These are phyloP conservation scores for Alternaria triticina DNA, from an alignment of 2,329 filamentous ascomycete species.

Conservation along the genomic window DNA sequence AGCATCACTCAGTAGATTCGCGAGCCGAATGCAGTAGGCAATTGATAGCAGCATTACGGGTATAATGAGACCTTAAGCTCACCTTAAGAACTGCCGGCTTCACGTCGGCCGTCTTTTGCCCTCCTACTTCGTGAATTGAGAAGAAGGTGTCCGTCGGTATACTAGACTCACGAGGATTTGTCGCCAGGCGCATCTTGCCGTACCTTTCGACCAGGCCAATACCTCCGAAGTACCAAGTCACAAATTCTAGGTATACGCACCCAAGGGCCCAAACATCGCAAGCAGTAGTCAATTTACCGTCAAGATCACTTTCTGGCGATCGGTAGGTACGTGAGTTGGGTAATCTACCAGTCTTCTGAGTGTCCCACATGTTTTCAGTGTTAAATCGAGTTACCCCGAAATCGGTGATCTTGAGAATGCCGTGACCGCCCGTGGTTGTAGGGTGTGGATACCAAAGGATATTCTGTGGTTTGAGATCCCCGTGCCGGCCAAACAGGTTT, in stretches of 20 bases:
- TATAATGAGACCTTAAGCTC: neutral
- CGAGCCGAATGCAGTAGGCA: too few species aligned
- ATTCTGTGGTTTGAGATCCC: slow-evolving; percentile 49
- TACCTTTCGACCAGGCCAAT: neutral
- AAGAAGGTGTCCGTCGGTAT: slow-evolving; percentile 2
- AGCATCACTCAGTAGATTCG: too few species aligned
- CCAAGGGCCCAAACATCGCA: slow-evolving; percentile 47
- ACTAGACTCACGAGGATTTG: neutral
- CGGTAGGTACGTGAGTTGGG: slow-evolving; percentile 41
- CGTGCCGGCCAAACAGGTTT: slow-evolving; percentile 38
- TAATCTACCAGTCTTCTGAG: neutral
- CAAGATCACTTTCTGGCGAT: slow-evolving; percentile 48
- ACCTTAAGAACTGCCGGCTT: neutral
- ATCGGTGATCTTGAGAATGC: slow-evolving; percentile 41
- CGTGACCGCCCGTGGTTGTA: neutral
- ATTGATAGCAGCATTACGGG: neutral
- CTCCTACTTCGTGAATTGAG: neutral
- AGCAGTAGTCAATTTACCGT: slow-evolving; percentile 24
- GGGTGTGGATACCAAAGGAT: slow-evolving; percentile 39
- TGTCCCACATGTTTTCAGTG: slow-evolving; percentile 1
- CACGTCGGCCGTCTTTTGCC: neutral
- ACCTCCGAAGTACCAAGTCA: slow-evolving; percentile 30
- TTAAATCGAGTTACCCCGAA: slow-evolving; percentile 28
- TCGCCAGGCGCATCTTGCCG: neutral
- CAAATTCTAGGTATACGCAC: slow-evolving; percentile 38